A percentile compares a stretch with the other conserved stretches of the same genome.
These are phyloP conservation scores for Hypoxylon intermedium DNA, from an alignment of 495 filamentous ascomycete genomes.

Conservation along the genomic window DNA sequence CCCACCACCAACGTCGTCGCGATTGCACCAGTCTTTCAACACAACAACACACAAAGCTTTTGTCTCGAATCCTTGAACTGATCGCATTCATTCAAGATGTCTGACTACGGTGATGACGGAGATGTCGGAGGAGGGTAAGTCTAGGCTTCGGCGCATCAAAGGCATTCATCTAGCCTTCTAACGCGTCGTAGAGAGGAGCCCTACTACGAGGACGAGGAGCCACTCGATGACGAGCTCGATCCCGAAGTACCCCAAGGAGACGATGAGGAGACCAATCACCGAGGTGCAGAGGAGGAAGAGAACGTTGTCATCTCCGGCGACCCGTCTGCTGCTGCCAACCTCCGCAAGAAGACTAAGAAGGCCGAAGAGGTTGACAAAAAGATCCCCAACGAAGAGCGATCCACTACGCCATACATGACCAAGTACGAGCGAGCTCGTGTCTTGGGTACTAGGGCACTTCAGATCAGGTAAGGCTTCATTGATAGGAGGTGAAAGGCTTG, in stretches of 20 bases:
- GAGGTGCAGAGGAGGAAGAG: constrained; percentile 54
- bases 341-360: constrained; percentile 51
- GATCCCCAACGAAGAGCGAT: constrained; percentile 85
- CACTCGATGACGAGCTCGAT: constrained; percentile 53
- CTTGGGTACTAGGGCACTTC: constrained; percentile 87
- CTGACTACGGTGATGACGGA: constrained; percentile 80
- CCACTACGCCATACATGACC: constrained; percentile 98
- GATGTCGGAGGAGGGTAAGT: constrained; percentile 63
- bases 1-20: constrained; percentile 17
- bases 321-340: constrained; percentile 69
- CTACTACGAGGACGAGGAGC: constrained; percentile 54
- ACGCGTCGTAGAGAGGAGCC: constrained; percentile 59
- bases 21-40: constrained; percentile 1
- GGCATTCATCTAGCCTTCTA: constrained; percentile 4
- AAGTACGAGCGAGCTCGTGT: constrained; percentile 97
- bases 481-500: not conserved
- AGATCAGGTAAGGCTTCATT: constrained; percentile 78
- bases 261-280: constrained; percentile 60
- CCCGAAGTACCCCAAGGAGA: constrained; percentile 66
- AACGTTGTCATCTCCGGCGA: constrained; percentile 77
- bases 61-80: constrained; percentile 5
- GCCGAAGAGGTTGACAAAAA: constrained; percentile 80
- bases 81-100: constrained; percentile 64
- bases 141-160: constrained; percentile 16
- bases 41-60: constrained; percentile 6